Base-by-base conservation (phyloP, 73 alveolate genomes). In the Paramecium pentaurelia region DNA sequence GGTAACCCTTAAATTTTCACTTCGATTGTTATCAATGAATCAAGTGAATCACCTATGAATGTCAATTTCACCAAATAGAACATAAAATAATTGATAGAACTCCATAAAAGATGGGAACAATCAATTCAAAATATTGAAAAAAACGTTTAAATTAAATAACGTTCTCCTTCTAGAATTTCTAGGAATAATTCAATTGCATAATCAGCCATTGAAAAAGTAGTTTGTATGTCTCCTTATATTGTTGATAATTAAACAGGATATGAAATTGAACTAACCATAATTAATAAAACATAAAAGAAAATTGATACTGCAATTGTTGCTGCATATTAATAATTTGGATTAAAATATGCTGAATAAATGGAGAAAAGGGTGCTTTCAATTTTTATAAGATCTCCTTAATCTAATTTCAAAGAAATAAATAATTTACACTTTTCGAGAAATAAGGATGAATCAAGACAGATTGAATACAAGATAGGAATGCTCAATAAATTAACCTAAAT, bases 181-280 rank as follows among this genome's bases (percentile, higher is more conserved):
- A 28, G 84, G 11, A 28, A 64, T 34, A 32, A 32, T 16, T 75
- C 88, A 1, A 38, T 75, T 7, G 34, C 40, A 36, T 38, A 75
- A 75, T 75, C 58, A 2, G 88, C 58, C 2, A 38, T 38, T 45
- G 91, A 80, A 45, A 42, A 80, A 47, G 58, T 80, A 4, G 47
- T 42, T 38, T 34, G 42, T 25, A 36, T 80, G 34, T 80, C 91
- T 45, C 91, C 91, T 10, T 80, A 80, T 47, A 47, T 80, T 9
- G 12, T 80, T 80, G 77, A 80, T 27, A 80, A 80, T 49, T 14
- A 49, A 47, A 80, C 91, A 12, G 91, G 91, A 28, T 47, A n/a
- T 80, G 71, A 80, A 20, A 80, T 80, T 18, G 91, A 42, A 47
- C 16, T 49, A 22, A 45, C 75, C 1, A 49, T 80, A 45, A 80